Base-by-base conservation (phyloP, 352 stramenopile genomes). In the Phytophthora melonis region DNA sequence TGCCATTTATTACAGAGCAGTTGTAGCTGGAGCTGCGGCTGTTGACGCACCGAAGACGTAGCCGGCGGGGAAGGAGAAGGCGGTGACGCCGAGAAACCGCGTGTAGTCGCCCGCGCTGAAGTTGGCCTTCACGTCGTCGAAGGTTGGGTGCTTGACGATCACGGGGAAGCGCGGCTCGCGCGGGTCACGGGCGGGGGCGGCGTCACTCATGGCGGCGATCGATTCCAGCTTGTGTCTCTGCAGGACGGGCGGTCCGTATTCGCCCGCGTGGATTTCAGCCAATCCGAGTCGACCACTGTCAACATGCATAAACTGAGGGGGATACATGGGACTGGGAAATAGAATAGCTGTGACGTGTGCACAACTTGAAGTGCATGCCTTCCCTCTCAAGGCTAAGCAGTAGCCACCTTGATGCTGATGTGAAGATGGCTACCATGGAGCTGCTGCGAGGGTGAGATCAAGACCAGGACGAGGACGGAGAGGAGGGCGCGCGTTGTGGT, bases 91-190 rank as follows among this genome's bases (percentile, higher is more conserved):
- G 49, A 80, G 63, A 76, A 79, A 93, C 58, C 86, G 79, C 62
- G 82, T 55, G 75, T 94, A 93, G 79, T 96, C 89, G 30, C 60
- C 66, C 41, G 74, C 65, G 66, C 76, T 81, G 60, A 93, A 94
- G 83, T 94, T 94, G 65, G 53, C 50, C 67, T 88, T 88, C 45
- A 91, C 68, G 68, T 96, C 87, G 52, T 71, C 82, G 72, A 88
- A 94, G 62, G 79, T 92, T 68, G 88, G 88, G 76, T 95, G 84
- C 79, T 92, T 80, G 27, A 89, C 84, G 78, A 91, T 92, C 75
- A 95, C 86, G 18, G 88, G 88, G 80, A 91, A 95, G 72, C 77
- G 82, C 58, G 88, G 79, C 57, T 74, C 70, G 69, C 77, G 76
- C 74, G 88, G 87, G 79, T 94, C 86, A 23, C 69, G 79, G 60